Conservation (phyloP, 2,329 filamentous ascomycete species). For the Didymella sp. region DNA sequence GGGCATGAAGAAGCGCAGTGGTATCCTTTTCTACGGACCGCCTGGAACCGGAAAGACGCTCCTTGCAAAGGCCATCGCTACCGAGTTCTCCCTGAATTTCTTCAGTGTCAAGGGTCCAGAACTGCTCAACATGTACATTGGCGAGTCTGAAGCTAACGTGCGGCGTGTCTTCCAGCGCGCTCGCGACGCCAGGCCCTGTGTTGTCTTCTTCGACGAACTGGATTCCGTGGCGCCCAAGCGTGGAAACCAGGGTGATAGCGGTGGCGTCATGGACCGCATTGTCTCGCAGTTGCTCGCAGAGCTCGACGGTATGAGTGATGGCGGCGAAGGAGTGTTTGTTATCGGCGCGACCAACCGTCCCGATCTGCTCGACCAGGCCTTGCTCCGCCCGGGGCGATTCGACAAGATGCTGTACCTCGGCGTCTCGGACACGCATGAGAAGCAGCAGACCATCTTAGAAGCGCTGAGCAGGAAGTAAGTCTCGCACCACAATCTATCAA, state of each 20-base stretch:
- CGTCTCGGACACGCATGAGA: slow-evolving; percentile 94
- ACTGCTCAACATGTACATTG: slow-evolving; percentile 94
- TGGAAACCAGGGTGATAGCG: slow-evolving; percentile 95
- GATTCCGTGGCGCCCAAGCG: slow-evolving; percentile 95
- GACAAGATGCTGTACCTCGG: slow-evolving; percentile 99
- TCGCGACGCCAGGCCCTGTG: slow-evolving; percentile 82
- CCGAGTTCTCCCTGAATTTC: slow-evolving; percentile 92
- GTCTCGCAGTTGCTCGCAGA: slow-evolving; percentile 94
- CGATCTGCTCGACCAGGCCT: slow-evolving; percentile 87
- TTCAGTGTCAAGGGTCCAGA: slow-evolving; percentile 93
- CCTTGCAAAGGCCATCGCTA: slow-evolving; percentile 91
- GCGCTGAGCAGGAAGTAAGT: slow-evolving; percentile 91
- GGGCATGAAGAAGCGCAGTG: slow-evolving; percentile 97
- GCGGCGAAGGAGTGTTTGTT: slow-evolving; percentile 86
- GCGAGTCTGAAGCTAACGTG: slow-evolving; percentile 91
- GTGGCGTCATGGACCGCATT: slow-evolving; percentile 97
- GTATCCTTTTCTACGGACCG: slow-evolving; percentile 90
- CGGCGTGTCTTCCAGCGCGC: slow-evolving; percentile 87
- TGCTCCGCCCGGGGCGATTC: slow-evolving; percentile 88
- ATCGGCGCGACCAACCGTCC: slow-evolving; percentile 96
- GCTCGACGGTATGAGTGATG: slow-evolving; percentile 96
- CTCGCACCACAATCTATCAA: background rate
- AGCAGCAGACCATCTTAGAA: slow-evolving; percentile 92
- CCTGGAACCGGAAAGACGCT: slow-evolving; percentile 91
- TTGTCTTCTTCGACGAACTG: slow-evolving; percentile 92